Conservation (phyloP, 148 eudicot genomes). For the Agrostemma githago region DNA sequence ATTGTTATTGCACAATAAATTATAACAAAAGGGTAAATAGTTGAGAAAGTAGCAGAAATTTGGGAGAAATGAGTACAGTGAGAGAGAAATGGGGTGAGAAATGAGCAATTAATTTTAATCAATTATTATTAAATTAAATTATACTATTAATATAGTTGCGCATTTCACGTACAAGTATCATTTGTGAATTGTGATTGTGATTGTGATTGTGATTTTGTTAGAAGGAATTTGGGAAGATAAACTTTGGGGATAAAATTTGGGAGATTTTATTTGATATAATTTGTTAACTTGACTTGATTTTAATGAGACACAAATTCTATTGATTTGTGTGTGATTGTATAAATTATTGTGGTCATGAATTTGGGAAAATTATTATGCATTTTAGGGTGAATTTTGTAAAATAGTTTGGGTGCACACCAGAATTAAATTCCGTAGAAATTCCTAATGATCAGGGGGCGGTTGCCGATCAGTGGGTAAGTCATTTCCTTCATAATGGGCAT, state of each 20-base stretch:
- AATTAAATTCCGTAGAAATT: no score
- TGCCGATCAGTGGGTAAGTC: no score
- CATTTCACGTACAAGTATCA: background rate
- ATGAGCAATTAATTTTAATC: background rate
- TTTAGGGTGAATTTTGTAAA: no score
- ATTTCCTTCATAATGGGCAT: no score
- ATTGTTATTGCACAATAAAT: slow-evolving; percentile 14
- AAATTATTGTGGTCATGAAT: background rate
- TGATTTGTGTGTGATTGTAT: background rate
- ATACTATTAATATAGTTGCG: background rate
- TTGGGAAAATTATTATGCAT: no score
- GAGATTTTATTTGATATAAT: background rate
- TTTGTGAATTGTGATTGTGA: background rate
- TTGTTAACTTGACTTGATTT: background rate
- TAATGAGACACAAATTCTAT: background rate
- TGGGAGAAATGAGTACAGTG: slow-evolving; percentile 13
- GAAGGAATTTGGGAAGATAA: background rate
- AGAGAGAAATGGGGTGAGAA: slow-evolving; percentile 12
- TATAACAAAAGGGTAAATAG: slow-evolving; percentile 1
- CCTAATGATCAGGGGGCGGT: no score
- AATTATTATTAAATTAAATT: background rate
- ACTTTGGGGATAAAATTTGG: background rate
- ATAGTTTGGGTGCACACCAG: no score
- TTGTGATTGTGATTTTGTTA: background rate
- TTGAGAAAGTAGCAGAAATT: slow-evolving; percentile 22